These are phyloP conservation scores for Aspergillus sp. DNA, from an alignment of 2,329 filamentous ascomycete species.

Conservation along the genomic window DNA sequence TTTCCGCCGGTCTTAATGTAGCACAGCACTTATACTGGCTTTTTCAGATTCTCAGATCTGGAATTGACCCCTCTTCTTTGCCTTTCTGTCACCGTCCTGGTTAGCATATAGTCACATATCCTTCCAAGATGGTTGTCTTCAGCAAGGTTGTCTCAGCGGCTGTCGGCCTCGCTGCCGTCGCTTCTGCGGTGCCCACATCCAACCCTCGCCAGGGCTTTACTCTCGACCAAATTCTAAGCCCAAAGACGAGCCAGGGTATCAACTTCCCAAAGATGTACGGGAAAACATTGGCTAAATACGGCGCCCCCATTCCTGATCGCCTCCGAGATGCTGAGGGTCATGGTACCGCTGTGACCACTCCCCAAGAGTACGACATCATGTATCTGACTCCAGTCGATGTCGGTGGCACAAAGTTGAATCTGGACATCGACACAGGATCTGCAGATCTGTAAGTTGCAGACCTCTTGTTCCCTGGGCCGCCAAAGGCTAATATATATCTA, in stretches of 20 bases:
- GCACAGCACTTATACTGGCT: conserved; percentile 8
- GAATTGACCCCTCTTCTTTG: not conserved
- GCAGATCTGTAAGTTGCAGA: conserved; percentile 60
- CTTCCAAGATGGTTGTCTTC: conserved; percentile 34
- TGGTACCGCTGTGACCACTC: conserved; percentile 43
- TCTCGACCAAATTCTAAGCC: conserved; percentile 29
- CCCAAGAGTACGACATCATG: conserved; percentile 54
- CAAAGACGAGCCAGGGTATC: conserved; percentile 19
- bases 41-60: conserved; percentile 6
- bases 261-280: conserved; percentile 33
- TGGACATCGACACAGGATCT: conserved; percentile 72
- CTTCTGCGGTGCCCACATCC: conserved; percentile 29
- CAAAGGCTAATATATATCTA: conserved; percentile 26
- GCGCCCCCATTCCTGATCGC: conserved; percentile 26
- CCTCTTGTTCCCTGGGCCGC: not conserved
- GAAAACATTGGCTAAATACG: conserved; percentile 30
- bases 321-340: conserved; percentile 32
- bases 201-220: conserved; percentile 30
- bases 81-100: conserved; percentile 9
- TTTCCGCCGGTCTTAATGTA: conserved; percentile 8
- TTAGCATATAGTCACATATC: not conserved
- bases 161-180: conserved; percentile 28
- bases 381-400: conserved; percentile 64
- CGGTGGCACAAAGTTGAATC: conserved; percentile 61
- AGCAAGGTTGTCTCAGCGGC: conserved; percentile 28